These are phyloP conservation scores for Nothophytophthora sp. DNA, from an alignment of 352 stramenopile species.

Conservation along the genomic window DNA sequence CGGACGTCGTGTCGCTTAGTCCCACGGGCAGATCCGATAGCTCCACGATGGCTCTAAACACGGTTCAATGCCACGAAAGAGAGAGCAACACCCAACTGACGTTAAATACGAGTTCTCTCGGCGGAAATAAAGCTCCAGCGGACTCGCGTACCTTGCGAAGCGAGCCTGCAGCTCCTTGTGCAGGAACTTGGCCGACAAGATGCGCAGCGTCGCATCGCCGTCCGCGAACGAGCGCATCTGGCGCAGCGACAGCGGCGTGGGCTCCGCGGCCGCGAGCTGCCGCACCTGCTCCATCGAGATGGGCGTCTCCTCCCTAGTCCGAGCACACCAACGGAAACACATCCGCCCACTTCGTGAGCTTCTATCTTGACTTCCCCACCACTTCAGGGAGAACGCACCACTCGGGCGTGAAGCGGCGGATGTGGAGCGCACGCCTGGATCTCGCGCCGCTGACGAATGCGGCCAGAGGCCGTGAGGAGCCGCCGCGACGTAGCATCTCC, in stretches of 20 bases:
- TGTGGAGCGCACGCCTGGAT: too few relatives aligned
- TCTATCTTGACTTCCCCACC: too few relatives aligned
- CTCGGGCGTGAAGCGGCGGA: too few relatives aligned
- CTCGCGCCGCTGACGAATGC: too few relatives aligned
- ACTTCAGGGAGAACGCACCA: too few relatives aligned
- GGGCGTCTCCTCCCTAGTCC: background rate
- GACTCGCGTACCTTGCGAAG: slow-evolving; percentile 39
- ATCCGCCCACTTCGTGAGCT: too few relatives aligned
- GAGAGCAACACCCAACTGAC: too few relatives aligned
- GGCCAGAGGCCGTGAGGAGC: too few relatives aligned
- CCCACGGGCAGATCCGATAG: slow-evolving; percentile 58
- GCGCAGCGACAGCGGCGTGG: slow-evolving; percentile 58
- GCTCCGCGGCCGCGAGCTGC: slow-evolving; percentile 35
- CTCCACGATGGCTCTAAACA: slow-evolving; percentile 54
- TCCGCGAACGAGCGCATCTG: slow-evolving; percentile 68
- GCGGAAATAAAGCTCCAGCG: background rate
- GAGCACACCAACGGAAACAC: too few relatives aligned
- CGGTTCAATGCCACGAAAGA: too few relatives aligned
- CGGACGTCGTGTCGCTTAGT: slow-evolving; percentile 44
- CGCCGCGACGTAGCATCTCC: too few relatives aligned
- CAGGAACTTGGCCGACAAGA: slow-evolving; percentile 51
- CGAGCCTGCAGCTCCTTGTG: slow-evolving; percentile 67
- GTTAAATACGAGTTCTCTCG: background rate
- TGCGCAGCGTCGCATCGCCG: slow-evolving; percentile 38
- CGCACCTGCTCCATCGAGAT: slow-evolving; percentile 55